Base-by-base conservation (phyloP, 768 basidiomycete species). In the Tylopilus vinaceipallidus region DNA sequence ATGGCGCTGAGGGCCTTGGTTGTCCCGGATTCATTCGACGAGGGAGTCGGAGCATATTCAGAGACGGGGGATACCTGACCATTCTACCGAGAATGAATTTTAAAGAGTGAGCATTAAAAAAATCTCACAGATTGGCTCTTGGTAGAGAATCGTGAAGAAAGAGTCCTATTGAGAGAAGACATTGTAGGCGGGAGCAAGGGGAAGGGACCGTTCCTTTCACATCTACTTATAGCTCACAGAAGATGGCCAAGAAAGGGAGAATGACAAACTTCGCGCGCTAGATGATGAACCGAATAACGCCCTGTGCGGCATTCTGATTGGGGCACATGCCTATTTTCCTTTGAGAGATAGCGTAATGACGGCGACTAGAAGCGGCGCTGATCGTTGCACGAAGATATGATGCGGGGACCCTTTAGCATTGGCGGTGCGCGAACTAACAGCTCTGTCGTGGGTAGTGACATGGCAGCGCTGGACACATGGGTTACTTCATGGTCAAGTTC, bases 81-180 rank as follows among this genome's bases (percentile, higher is more conserved):
- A 47, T 46, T 50, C 46, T 50, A n/a, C 44, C 17, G 14, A 17
- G 17, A 9, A 17, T 33, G 14, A 42, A 7, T 32, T 22, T 45
- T n/a, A n/a, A n/a, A n/a, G n/a, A n/a, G n/a, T n/a, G n/a, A n/a
- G n/a, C n/a, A n/a, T n/a, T n/a, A n/a, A n/a, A n/a, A n/a, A n/a
- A n/a, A n/a, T n/a, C 68, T 49, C 39, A 70, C 68, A 6, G 57
- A 35, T 24, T 65, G 61, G 37, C 55, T 58, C 53, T 46, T 70
- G 33, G 53, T 41, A 7, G 66, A 62, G 45, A 68, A 66, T 14
- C 66, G 66, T 3, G 62, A 57, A 0, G 68, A 68, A 42, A 68
- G 44, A 20, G 66, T 39, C 54, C 68, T 57, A 49, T 35, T 64
- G 48, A 68, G 54, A 16, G 55, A n/a, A 30, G 66, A 62, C 66